A percentile compares a stretch with the other conserved stretches of the same genome.
These are phyloP conservation scores for Boletales sp. DNA, from an alignment of 768 basidiomycete species.

Conservation along the genomic window DNA sequence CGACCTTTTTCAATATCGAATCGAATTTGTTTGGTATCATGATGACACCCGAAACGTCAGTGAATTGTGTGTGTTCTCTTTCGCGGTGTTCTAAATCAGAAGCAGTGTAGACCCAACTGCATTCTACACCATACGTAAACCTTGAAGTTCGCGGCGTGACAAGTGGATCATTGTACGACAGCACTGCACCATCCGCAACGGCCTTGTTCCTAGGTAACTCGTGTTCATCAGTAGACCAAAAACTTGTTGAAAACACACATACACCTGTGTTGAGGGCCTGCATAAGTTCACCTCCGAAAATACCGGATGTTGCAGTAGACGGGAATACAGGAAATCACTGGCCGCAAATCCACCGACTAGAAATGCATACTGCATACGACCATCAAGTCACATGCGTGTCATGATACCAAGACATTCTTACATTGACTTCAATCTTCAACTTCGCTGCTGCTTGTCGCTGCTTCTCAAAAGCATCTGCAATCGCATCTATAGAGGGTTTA, in stretches of 20 bases:
- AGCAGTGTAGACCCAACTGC: constrained; percentile 24
- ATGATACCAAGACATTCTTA: background rate
- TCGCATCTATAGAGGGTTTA: constrained; percentile 37
- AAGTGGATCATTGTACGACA: background rate
- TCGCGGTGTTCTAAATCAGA: constrained; percentile 34
- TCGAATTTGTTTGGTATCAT: constrained; percentile 34
- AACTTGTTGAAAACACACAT: constrained; percentile 9
- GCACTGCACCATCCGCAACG: background rate
- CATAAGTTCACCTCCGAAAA: constrained; percentile 35
- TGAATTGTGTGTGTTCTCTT: constrained; percentile 23
- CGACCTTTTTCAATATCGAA: constrained; percentile 34
- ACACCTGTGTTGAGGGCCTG: constrained; percentile 50
- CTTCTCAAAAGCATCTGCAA: constrained; percentile 31
- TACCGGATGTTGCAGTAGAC: constrained; percentile 28
- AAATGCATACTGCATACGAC: constrained; percentile 29
- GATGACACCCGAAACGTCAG: constrained; percentile 24
- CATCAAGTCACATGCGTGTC: background rate
- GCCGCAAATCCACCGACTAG: constrained; percentile 52
- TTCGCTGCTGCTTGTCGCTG: constrained; percentile 19
- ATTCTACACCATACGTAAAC: constrained; percentile 37
- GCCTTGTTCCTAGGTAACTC: background rate
- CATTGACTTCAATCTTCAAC: constrained; percentile 25
- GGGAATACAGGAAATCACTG: constrained; percentile 41
- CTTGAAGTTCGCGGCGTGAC: constrained; percentile 43
- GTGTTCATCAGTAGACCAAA: background rate